phyloP scores from a whole-genome alignment of 495 filamentous ascomycete genomes.

The Lasiosphaeris hirsuta region DNA sequence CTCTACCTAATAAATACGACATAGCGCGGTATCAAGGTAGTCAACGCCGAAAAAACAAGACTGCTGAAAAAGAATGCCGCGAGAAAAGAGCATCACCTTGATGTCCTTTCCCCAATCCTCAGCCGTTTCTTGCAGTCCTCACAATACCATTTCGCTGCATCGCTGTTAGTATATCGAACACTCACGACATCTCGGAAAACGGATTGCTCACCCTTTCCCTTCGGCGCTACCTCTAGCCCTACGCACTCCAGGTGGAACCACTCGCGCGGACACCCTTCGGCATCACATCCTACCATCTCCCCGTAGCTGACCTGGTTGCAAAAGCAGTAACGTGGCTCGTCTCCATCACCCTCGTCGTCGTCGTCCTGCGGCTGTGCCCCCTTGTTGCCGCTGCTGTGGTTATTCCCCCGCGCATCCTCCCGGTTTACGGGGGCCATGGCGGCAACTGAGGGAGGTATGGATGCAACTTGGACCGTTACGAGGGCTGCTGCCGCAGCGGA shows the following conservation, averaged over 20 bases:
- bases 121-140: slow-evolving; percentile 78
- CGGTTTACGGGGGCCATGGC: slow-evolving; percentile 40
- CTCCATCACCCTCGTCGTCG: slow-evolving; percentile 68
- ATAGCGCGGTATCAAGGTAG: neutral
- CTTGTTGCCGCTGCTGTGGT: neutral
- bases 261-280: slow-evolving; percentile 77
- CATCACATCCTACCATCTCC: slow-evolving; percentile 98
- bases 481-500: slow-evolving; percentile 28
- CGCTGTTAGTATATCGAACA: slow-evolving; percentile 1
- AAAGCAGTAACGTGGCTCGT: slow-evolving; percentile 88
- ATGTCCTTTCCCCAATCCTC: slow-evolving; percentile 43
- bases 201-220: slow-evolving; percentile 65
- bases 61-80: neutral
- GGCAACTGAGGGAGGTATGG: slow-evolving; percentile 29
- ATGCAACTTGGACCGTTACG: neutral
- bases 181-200: slow-evolving; percentile 8
- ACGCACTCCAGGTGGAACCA: slow-evolving; percentile 98
- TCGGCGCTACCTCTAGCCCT: slow-evolving; percentile 80
- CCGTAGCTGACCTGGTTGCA: slow-evolving; percentile 93
- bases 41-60: too few species aligned
- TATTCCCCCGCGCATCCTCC: slow-evolving; percentile 7
- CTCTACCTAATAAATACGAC: neutral
- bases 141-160: slow-evolving; percentile 84
- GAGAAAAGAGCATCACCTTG: slow-evolving; percentile 17
- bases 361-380: slow-evolving; percentile 35